These are phyloP conservation scores for Neofusicoccum umdonicola DNA, from an alignment of 2,329 filamentous ascomycete species.

Conservation along the genomic window DNA sequence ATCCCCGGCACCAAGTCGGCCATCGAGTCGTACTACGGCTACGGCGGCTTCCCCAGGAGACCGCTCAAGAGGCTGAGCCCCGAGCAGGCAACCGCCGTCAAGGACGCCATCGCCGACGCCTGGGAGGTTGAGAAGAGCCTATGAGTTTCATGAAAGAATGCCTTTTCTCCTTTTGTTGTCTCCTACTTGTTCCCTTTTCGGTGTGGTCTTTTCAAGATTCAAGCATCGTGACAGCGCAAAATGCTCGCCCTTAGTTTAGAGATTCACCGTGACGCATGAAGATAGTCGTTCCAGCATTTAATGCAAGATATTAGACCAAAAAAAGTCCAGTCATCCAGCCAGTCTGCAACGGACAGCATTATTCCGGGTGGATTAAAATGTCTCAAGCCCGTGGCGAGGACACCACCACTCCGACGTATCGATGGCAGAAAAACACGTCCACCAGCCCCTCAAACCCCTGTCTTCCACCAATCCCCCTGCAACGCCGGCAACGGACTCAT, in stretches of 20 bases:
- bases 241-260: not conserved
- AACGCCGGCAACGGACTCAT: slow-evolving; percentile 4
- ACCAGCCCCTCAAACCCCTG: not conserved
- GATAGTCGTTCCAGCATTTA: not conserved
- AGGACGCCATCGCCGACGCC: slow-evolving; percentile 52
- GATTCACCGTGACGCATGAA: not conserved
- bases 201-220: not conserved
- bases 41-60: slow-evolving; percentile 72
- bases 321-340: not conserved
- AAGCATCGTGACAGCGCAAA: not conserved
- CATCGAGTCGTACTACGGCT: slow-evolving; percentile 77
- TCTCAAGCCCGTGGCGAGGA: too few species aligned
- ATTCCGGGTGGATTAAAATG: too few species aligned
- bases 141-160: slow-evolving; percentile 19
- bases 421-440: too few species aligned
- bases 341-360: too few species aligned
- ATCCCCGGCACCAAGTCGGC: slow-evolving; percentile 85
- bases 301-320: not conserved
- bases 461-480: slow-evolving; percentile 3
- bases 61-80: slow-evolving; percentile 67
- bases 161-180: not conserved
- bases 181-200: not conserved
- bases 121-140: slow-evolving; percentile 62
- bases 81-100: slow-evolving; percentile 48
- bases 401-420: too few species aligned